Base-by-base conservation (phyloP, 306 rosid species). In the Astragalus glycyphyllos region DNA sequence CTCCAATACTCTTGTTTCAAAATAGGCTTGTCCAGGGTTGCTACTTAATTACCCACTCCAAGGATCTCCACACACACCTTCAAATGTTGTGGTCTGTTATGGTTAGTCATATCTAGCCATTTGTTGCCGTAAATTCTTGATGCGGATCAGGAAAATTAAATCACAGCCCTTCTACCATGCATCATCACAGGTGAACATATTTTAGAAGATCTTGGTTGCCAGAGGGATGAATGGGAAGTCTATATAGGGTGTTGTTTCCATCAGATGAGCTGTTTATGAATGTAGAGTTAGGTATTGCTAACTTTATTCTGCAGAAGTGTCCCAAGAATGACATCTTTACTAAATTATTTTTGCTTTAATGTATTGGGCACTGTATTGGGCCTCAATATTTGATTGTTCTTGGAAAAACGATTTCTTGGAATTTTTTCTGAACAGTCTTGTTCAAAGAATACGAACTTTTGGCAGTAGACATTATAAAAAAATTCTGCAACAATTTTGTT, bases 1-100 rank as follows among this genome's bases (percentile, higher is more conserved):
- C 81, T 87, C 89, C 35, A 84, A 77, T 29, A 81, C 58, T 56
- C 77, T 81, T 9, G 84, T 81, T 58, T 73, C 94, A 57, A 31
- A 87, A 71, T 75, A 81, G 64, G 64, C 61, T 38, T 68, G 32
- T 65, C 14, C 10, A 12, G 31, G 17, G 35, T 38, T 73, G 42
- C 64, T 49, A 16, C 68, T 56, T 44, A 38, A 57, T 9, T 40
- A n/a, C 68, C 1, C 7, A 14, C 55, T 41, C 11, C 50, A 50
- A 26, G 31, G 31, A 26, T 26, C 31, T 26, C 31, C 3, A 26
- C 31, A 26, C 31, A 26, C 31, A 26, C 31, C 31, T 26, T 69
- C 67, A 65, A 61, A 23, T 49, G 37, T 31, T 54, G 6, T 38
- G 15, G 9, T 23, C 11, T 15, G 23, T 23, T 11, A 11, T 44